Conservation (phyloP, 345 rosid genomes). For the Microthlaspi erraticum region DNA sequence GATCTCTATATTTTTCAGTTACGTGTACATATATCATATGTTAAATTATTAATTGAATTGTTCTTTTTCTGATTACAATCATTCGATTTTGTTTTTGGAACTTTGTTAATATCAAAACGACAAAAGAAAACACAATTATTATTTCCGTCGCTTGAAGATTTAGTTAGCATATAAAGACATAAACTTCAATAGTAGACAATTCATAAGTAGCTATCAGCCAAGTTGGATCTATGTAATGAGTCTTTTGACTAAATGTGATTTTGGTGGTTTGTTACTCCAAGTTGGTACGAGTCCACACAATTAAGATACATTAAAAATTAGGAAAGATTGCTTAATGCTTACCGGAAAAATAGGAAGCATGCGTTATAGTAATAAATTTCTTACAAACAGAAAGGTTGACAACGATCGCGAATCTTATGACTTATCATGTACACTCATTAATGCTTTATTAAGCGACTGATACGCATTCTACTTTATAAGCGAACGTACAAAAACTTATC, state of each 20-base stretch:
- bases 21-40: conserved; percentile 15
- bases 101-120: conserved; percentile 27
- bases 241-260: not conserved
- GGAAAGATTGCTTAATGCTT: not conserved
- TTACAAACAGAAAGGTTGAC: conserved; percentile 24
- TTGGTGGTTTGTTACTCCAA: conserved; percentile 19
- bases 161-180: not conserved
- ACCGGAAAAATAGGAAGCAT: conserved; percentile 13
- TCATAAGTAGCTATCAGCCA: not conserved
- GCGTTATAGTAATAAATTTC: not conserved
- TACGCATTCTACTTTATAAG: conserved; percentile 18
- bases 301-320: not conserved
- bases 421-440: conserved; percentile 2
- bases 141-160: conserved; percentile 1
- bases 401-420: conserved; percentile 15
- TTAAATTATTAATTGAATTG: not conserved
- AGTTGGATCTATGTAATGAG: not conserved
- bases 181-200: conserved; percentile 6
- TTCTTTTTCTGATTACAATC: not conserved
- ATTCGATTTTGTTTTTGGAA: conserved; percentile 32
- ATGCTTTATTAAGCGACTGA: conserved; percentile 11
- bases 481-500: not conserved
- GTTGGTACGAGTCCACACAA: not conserved
- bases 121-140: not conserved
- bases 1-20: conserved; percentile 2